phyloP scores from a whole-genome alignment of 2,329 filamentous ascomycete species.

The Nothopassalora personata region DNA sequence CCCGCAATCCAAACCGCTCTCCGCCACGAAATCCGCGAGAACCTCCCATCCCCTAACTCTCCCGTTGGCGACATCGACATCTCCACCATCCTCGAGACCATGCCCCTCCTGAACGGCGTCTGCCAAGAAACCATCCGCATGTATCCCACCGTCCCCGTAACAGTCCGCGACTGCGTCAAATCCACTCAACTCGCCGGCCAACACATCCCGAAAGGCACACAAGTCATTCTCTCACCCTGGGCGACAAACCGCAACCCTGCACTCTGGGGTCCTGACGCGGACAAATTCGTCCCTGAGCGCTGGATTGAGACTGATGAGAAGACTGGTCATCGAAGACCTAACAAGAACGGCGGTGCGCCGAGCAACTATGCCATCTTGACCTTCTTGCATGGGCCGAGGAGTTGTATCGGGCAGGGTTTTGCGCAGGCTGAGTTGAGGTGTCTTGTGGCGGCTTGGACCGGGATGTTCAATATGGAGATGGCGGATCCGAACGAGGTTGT shows the following conservation, averaged over 20 bases:
- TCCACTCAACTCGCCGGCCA: conserved; percentile 39
- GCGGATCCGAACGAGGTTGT: conserved; percentile 23
- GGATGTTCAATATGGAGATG: conserved; percentile 24
- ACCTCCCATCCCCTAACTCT: conserved; percentile 47
- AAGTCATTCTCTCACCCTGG: conserved; percentile 37
- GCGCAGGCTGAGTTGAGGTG: conserved; percentile 42
- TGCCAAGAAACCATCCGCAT: conserved; percentile 43
- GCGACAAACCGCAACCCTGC: conserved; percentile 39
- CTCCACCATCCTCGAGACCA: conserved; percentile 38
- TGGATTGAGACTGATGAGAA: conserved; percentile 39
- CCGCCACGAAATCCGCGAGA: conserved; percentile 60
- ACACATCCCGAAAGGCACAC: conserved; percentile 37
- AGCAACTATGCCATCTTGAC: conserved; percentile 34
- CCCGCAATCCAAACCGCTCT: conserved; percentile 62
- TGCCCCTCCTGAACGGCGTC: conserved; percentile 44
- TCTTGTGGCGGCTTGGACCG: conserved; percentile 27
- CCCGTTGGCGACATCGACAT: conserved; percentile 28
- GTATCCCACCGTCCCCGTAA: conserved; percentile 46
- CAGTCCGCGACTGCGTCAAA: conserved; percentile 39
- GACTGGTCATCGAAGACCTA: conserved; percentile 30
- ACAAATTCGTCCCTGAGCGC: conserved; percentile 40
- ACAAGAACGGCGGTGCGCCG: conserved; percentile 66
- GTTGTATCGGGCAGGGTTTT: conserved; percentile 76
- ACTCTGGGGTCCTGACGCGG: conserved; percentile 41
- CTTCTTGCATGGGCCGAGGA: conserved; percentile 57